phyloP scores from a whole-genome alignment of 148 eudicot genomes.

The Bassia scoparia region DNA sequence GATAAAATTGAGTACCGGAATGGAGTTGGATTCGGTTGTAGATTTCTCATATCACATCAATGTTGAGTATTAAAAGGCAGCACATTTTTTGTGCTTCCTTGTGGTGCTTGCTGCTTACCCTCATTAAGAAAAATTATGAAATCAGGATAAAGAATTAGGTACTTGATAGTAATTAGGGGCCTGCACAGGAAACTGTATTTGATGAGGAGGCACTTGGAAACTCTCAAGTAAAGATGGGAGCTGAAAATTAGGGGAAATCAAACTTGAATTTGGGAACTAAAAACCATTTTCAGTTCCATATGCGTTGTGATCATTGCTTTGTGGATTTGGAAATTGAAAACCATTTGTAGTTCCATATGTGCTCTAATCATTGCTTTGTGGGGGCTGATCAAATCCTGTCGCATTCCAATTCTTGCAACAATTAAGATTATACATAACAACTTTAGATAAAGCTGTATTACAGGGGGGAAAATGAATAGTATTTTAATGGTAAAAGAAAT shows the following conservation, averaged over 20 bases:
- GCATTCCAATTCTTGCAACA: slow-evolving; percentile 15
- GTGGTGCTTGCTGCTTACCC: slow-evolving; percentile 9
- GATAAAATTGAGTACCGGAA: slow-evolving; percentile 6
- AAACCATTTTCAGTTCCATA: not conserved
- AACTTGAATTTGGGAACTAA: not conserved
- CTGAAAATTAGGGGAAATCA: not conserved
- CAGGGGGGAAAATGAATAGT: no score
- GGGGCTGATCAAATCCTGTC: slow-evolving; percentile 11
- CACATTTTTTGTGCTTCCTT: slow-evolving; percentile 5
- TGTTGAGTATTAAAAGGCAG: not conserved
- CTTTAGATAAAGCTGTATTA: not conserved
- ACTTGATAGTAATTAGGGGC: not conserved
- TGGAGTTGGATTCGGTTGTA: slow-evolving; percentile 13
- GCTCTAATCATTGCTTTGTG: no score
- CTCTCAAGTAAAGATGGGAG: not conserved
- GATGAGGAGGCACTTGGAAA: slow-evolving; percentile 10
- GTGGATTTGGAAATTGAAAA: no score
- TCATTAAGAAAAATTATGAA: not conserved
- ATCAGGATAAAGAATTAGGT: no score
- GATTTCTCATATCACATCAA: slow-evolving; percentile 16
- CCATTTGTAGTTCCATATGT: not conserved
- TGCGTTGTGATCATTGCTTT: no score
- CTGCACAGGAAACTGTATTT: slow-evolving; percentile 9
- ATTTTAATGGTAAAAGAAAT: not conserved
- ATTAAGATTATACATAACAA: not conserved